These are phyloP conservation scores for Lactarius psammicola DNA, from an alignment of 768 basidiomycete genomes.

Conservation along the genomic window DNA sequence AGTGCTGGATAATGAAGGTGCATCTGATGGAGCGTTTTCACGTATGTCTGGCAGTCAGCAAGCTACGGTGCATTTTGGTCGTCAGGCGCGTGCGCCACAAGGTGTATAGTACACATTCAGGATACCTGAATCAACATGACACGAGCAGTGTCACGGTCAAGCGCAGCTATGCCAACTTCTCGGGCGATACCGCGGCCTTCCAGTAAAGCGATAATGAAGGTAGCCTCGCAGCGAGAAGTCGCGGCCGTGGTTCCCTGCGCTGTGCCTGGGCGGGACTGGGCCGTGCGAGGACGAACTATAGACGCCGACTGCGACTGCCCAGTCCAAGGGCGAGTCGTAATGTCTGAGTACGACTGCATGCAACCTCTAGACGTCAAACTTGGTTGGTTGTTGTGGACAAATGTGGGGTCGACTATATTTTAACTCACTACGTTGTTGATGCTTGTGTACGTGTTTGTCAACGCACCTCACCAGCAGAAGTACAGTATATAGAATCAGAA, in stretches of 20 bases:
- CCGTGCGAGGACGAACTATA: conserved; percentile 22
- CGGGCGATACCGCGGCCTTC: conserved; percentile 77
- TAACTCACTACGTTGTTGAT: conserved; percentile 7
- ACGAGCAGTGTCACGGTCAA: conserved; percentile 76
- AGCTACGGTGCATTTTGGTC: conserved; percentile 45
- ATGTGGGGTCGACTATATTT: conserved; percentile 2
- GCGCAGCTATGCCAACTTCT: conserved; percentile 84
- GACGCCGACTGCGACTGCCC: conserved; percentile 50
- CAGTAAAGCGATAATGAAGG: conserved; percentile 64
- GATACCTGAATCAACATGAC: conserved; percentile 77
- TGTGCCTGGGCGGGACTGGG: conserved; percentile 52
- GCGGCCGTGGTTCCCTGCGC: conserved; percentile 66
- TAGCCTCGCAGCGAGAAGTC: conserved; percentile 57
- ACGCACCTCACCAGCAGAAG: background rate
- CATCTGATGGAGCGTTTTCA: conserved; percentile 86
- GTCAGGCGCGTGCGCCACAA: conserved; percentile 4
- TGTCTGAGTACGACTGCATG: conserved; percentile 32
- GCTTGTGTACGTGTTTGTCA: conserved; percentile 4
- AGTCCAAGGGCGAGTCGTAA: conserved; percentile 49
- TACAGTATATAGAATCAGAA: background rate
- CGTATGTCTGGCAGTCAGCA: conserved; percentile 83
- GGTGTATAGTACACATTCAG: conserved; percentile 9
- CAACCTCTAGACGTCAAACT: background rate
- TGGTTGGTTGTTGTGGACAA: background rate
- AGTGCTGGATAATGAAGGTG: conserved; percentile 68